These are phyloP conservation scores for Yamadazyma triangularis DNA, from an alignment of 1,139 yeast species.

Conservation along the genomic window DNA sequence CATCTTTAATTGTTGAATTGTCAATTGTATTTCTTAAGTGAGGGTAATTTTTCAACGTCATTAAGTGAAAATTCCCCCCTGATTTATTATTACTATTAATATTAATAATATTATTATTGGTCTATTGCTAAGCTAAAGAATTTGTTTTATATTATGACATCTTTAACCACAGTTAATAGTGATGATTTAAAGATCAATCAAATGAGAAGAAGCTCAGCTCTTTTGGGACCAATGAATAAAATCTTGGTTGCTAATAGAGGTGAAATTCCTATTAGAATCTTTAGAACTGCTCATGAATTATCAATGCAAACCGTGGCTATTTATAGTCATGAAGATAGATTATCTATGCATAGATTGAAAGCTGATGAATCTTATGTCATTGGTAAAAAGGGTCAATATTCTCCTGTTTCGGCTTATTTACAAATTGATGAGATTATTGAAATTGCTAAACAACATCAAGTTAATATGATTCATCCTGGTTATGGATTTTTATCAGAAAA, in stretches of 20 bases:
- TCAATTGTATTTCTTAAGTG: no score
- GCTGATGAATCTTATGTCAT: slow-evolving; percentile 92
- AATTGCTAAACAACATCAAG: slow-evolving; percentile 84
- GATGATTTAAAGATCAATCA: slow-evolving; percentile 32
- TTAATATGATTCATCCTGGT: slow-evolving; percentile 98
- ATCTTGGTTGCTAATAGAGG: slow-evolving; percentile 94
- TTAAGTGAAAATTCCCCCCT: no score
- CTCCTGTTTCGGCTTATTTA: slow-evolving; percentile 95
- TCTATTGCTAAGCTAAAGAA: no score
- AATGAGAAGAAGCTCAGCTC: slow-evolving; percentile 60
- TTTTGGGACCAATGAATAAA: slow-evolving; percentile 65
- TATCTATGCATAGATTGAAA: slow-evolving; percentile 91
- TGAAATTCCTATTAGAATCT: slow-evolving; percentile 85
- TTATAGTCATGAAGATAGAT: slow-evolving; percentile 92
- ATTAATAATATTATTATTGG: no score
- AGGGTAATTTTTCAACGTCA: no score
- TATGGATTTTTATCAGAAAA: slow-evolving; percentile 95
- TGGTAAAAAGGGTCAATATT: slow-evolving; percentile 82
- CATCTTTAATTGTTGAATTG: no score
- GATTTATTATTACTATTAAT: no score
- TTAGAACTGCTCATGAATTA: slow-evolving; percentile 96
- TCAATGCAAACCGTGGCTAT: slow-evolving; percentile 98
- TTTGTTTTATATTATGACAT: no score
- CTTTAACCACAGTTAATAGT: slow-evolving; percentile 13
- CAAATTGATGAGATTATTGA: slow-evolving; percentile 93